phyloP scores from a whole-genome alignment of 2,329 filamentous ascomycete species.

The Arthrinium phaeospermum region DNA sequence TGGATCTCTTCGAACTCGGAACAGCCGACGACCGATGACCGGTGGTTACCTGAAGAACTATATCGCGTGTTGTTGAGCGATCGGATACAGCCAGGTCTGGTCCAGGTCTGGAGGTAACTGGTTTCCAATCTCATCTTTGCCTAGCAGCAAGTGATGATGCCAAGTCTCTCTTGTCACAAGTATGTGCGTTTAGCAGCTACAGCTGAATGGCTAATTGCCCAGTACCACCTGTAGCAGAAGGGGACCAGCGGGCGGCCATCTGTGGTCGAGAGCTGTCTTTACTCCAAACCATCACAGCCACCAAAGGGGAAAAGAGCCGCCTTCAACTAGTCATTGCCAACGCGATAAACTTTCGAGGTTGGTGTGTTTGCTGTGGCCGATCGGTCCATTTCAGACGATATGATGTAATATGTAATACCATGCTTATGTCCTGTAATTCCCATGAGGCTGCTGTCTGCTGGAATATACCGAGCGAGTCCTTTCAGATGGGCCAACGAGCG shows the following conservation, averaged over 20 bases:
- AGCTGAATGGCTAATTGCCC: slow-evolving; percentile 3
- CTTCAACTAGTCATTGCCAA: background rate
- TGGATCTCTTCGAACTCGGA: background rate
- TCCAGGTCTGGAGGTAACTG: background rate
- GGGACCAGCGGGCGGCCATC: background rate
- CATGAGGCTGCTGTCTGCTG: background rate
- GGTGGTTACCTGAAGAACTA: slow-evolving; percentile 10
- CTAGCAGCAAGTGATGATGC: background rate
- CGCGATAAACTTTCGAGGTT: slow-evolving; percentile 6
- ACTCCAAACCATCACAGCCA: slow-evolving; percentile 15
- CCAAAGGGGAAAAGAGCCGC: slow-evolving; percentile 4
- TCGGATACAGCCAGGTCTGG: background rate
- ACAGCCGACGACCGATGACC: slow-evolving; percentile 1
- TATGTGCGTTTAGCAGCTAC: slow-evolving; percentile 9
- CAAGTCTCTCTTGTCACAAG: slow-evolving; percentile 12
- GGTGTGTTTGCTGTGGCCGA: background rate
- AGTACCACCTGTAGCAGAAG: background rate
- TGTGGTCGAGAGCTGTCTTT: background rate
- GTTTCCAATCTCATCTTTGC: slow-evolving; percentile 6
- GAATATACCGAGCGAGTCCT: background rate
- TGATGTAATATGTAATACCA: background rate
- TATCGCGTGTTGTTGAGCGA: slow-evolving; percentile 1
- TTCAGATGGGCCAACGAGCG: background rate
- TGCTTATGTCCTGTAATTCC: background rate
- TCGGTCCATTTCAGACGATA: background rate